A percentile compares a stretch with the other conserved stretches of the same genome.
Evolutionary conservation across 805 yeast species (phyloP).

Genomic region (Jamesozyma spencerorum): DNA sequence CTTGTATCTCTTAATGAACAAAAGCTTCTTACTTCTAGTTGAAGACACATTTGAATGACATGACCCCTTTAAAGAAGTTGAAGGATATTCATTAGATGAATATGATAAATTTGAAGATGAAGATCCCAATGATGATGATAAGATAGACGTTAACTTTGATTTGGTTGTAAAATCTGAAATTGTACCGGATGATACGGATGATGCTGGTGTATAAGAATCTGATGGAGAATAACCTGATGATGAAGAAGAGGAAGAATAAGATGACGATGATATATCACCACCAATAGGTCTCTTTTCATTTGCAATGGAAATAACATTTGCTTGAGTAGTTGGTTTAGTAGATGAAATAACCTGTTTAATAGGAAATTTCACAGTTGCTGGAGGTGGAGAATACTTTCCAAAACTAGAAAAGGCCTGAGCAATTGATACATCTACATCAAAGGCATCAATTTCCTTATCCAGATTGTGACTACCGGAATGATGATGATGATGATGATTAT

Average conservation of each 20-base stretch:
- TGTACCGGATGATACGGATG: conserved; percentile 4
- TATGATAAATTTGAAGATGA: conserved; percentile 6
- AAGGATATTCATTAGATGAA: conserved; percentile 6
- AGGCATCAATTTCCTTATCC: conserved; percentile 6
- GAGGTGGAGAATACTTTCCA: neutral
- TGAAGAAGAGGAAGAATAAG: conserved; percentile 1
- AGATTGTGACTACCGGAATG: neutral
- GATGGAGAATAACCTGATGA: conserved; percentile 4
- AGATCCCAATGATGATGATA: conserved; percentile 4
- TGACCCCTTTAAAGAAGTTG: conserved; percentile 1
- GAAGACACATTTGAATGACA: neutral
- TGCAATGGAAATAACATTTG: neutral
- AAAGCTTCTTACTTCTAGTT: conserved; percentile 8
- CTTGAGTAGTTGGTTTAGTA: neutral
- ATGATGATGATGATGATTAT: too few species aligned
- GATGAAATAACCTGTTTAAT: conserved; percentile 1
- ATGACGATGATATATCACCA: neutral
- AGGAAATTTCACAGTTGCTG: neutral
- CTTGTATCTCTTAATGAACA: conserved; percentile 24
- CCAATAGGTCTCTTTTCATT: neutral
- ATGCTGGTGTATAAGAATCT: conserved; percentile 2
- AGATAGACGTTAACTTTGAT: conserved; percentile 2
- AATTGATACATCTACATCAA: conserved; percentile 30
- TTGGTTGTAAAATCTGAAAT: neutral
- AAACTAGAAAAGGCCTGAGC: conserved; percentile 26